Conservation (phyloP, 345 rosid genomes). For the Theobroma cacao region DNA sequence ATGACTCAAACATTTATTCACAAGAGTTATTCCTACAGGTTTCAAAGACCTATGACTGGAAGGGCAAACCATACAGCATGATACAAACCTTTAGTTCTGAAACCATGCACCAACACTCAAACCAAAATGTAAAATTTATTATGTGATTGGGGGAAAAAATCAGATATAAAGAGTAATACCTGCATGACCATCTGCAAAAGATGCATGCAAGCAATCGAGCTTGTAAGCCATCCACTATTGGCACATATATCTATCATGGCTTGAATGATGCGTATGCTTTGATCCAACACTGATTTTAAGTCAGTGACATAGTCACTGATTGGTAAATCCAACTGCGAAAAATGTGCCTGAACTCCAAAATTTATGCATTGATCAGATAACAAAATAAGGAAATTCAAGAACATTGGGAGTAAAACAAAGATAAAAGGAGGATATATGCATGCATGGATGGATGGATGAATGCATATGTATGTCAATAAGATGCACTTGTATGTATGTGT, state of each 20-base stretch:
- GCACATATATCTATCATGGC: conserved; percentile 99
- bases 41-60: neutral
- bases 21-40: neutral
- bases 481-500: neutral
- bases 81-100: neutral
- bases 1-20: neutral
- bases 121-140: neutral
- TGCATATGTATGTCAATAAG: neutral
- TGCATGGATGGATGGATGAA: neutral
- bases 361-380: conserved; percentile 8
- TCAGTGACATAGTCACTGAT: conserved; percentile 91
- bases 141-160: neutral
- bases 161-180: conserved; percentile 40
- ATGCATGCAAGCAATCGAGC: conserved; percentile 91
- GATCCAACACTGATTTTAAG: conserved; percentile 94
- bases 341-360: conserved; percentile 69
- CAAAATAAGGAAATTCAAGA: neutral
- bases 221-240: conserved; percentile 96
- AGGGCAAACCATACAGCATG: neutral
- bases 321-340: conserved; percentile 81
- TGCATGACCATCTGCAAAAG: conserved; percentile 99
- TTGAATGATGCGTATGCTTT: conserved; percentile 95
- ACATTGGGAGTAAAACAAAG: neutral
- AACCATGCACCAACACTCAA: neutral
- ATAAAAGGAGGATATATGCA: neutral